phyloP scores from a whole-genome alignment of 371 early-diverging fungal genomes.

The Phascolomyces articulosus region DNA sequence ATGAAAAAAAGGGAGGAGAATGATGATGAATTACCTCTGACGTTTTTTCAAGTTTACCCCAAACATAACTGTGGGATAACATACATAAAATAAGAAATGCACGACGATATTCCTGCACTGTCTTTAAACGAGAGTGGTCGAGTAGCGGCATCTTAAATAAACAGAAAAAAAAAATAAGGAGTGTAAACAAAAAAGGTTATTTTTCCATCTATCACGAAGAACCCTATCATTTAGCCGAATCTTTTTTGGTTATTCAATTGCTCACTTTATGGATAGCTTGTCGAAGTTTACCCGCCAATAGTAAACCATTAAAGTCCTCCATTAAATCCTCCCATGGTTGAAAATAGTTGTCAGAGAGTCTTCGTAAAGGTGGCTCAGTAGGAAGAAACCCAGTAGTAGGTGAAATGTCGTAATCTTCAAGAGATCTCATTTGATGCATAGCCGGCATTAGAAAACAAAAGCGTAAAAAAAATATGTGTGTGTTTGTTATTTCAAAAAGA shows the following conservation, averaged over 20 bases:
- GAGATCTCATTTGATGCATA: constrained; percentile 38
- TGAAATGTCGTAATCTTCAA: constrained; percentile 85
- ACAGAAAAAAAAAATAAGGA: not conserved
- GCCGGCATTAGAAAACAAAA: constrained; percentile 12
- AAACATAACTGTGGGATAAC: constrained; percentile 90
- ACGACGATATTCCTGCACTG: constrained; percentile 76
- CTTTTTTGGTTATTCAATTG: not conserved
- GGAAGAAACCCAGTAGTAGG: constrained; percentile 91
- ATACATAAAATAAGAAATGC: constrained; percentile 88
- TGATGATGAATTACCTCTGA: constrained; percentile 79
- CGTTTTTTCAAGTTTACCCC: constrained; percentile 84
- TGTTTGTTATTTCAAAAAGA: too few species aligned
- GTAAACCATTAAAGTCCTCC: constrained; percentile 75
- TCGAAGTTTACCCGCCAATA: constrained; percentile 81
- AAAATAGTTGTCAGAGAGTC: constrained; percentile 77
- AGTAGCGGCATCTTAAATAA: constrained; percentile 76
- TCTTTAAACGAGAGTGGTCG: constrained; percentile 59
- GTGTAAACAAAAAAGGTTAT: not conserved
- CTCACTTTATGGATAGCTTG: constrained; percentile 71
- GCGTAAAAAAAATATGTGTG: not conserved
- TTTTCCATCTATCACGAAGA: constrained; percentile 5
- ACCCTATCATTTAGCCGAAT: constrained; percentile 4
- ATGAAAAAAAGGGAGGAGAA: too few species aligned
- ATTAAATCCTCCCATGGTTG: constrained; percentile 90
- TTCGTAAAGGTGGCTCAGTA: constrained; percentile 68